Evolutionary conservation across 495 filamentous ascomycete genomes (phyloP), one percentile per base, ranked within the genome.

Genomic region (Clavariopsis aquatica): DNA sequence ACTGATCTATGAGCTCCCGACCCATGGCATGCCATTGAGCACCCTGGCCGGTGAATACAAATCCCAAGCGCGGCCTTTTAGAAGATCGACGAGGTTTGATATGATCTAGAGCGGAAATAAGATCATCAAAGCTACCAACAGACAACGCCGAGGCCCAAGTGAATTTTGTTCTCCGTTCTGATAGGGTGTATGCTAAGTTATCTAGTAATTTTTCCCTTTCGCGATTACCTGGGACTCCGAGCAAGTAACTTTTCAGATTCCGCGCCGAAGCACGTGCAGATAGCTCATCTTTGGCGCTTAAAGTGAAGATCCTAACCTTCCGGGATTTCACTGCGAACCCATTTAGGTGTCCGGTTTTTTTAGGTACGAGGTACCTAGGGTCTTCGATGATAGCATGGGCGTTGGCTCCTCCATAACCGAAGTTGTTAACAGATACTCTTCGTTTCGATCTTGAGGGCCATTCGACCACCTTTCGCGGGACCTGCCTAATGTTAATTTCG

Each of bases 1-100:
- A 73, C 57, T 52, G 66, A 83, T 27, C 1, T 0, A 60, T 29
- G 1, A 65, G 55, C n/a, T 65, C 17, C 0, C 36, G 41, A n/a
- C 46, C 56, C 62, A 65, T 65, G 22, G 45, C 20, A 2, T 55
- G 29, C 62, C 62, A 65, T 23, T 65, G 62, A 1, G 62, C 62
- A 12, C 62, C 62, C 41, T 65, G 62, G 8, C 62, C 62, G 3
- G 62, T 64, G 54, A 64, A 64, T 1, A 64, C 56, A 5, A 46
- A 36, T 1, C 60, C 31, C 9, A 66, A 15, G 15, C 38, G 38
- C 9, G n/a, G 3, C 38, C 9, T 8, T 17, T 43, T 43, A 17
- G 15, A 43, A 15, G 6, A 17, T 17, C 5, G 38, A 17, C 38
- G 38, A 17, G 31, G 31, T 12, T 34, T 34, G 31, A 34, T n/a